Conservation (phyloP, 148 eudicot species). For the Arbutus unedo region DNA sequence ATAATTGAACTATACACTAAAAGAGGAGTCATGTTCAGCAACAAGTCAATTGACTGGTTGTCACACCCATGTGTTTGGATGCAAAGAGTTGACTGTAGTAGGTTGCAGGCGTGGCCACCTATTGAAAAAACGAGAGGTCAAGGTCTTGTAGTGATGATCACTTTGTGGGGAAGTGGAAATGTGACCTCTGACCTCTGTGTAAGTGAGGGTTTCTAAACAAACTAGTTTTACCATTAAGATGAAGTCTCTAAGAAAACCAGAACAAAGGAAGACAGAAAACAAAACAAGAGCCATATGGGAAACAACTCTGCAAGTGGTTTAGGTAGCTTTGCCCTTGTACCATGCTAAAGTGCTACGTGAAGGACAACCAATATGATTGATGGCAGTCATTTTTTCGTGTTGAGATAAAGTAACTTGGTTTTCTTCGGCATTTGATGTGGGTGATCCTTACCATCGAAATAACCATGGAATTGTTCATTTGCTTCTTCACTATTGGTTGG, state of each 20-base stretch:
- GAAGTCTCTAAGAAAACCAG: neutral
- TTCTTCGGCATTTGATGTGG: neutral
- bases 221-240: neutral
- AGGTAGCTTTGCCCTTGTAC: neutral
- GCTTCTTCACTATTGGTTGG: neutral
- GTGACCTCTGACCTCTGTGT: neutral
- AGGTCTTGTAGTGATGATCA: neutral
- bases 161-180: neutral
- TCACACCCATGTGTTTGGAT: neutral
- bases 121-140: neutral
- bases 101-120: neutral
- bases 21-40: neutral
- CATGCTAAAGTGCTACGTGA: neutral
- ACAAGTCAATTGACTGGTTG: neutral
- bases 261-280: neutral
- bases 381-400: neutral
- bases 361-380: neutral
- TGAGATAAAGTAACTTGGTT: neutral
- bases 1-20: neutral
- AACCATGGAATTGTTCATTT: neutral
- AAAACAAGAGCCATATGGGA: neutral
- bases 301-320: neutral
- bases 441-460: neutral
- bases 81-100: neutral
- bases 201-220: neutral